Base-by-base conservation (phyloP, 2,329 filamentous ascomycete species). In the Sarocladium brachiariae region DNA sequence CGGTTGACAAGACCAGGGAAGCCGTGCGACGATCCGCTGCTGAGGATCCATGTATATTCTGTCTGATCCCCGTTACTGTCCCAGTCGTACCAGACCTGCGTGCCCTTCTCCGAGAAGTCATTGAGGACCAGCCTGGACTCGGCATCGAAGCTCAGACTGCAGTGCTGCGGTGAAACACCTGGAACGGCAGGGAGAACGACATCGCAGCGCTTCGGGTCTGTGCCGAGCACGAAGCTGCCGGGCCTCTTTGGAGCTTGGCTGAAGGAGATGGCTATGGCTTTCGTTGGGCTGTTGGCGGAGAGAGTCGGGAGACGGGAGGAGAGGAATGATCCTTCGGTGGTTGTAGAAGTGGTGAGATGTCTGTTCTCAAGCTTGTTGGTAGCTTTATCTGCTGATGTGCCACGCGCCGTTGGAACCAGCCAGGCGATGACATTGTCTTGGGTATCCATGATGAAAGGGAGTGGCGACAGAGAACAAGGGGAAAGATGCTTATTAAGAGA, bases 81-180 rank as follows among this genome's bases (percentile, higher is more conserved):
- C 63, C 65, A 68, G 51, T 70, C 68, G 57, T 68, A 70, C 69
- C 69, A 71, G 25, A 71, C 68, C 46, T 69, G 64, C 1, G 69
- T 71, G 13, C 69, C 69, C 16, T 48, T 30, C 31, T 60, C 59
- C 2, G 68, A 70, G 39, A 64, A 65, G 57, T 71, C 69, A 48
- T 65, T 61, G 8, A 71, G 63, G 3, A 69, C 58, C 33, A 71
- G 63, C 24, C 69, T 59, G 14, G 61, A 61, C 49, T 68, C 61
- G 18, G 60, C 60, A 55, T 71, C 69, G 47, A 71, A 71, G 56
- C 65, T 61, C 50, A 71, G 33, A 41, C 60, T 58, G 60, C 68
- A 70, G 57, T 71, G 69, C 49, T 61, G 60, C 10, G 63, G 55
- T 9, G 64, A 60, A 43, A 71, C 62, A 48, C 66, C 66, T 0